A percentile compares a stretch with the other conserved stretches of the same genome.
These are phyloP conservation scores for Russula sp. DNA, from an alignment of 768 basidiomycete species.

Conservation along the genomic window DNA sequence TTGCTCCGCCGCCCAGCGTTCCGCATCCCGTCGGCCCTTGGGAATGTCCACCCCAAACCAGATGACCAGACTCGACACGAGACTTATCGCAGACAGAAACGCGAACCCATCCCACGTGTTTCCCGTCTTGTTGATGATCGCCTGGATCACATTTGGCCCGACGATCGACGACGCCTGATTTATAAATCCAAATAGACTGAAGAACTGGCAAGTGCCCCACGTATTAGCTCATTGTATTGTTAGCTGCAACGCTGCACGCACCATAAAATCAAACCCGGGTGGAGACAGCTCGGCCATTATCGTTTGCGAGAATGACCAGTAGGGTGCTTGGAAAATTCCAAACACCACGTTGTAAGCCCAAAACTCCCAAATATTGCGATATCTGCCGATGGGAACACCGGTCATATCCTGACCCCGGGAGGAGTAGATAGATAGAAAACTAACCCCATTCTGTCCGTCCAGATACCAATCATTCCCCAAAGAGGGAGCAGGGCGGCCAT, in stretches of 20 bases:
- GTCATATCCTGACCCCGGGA: background rate
- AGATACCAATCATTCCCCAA: constrained; percentile 84
- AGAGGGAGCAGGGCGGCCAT: constrained; percentile 71
- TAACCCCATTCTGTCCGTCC: constrained; percentile 69
- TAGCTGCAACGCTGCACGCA: constrained; percentile 15
- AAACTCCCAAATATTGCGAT: constrained; percentile 83
- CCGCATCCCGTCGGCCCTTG: constrained; percentile 34
- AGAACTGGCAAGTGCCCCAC: too few species aligned
- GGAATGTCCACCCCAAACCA: constrained; percentile 53
- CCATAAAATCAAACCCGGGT: constrained; percentile 82
- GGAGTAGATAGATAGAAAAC: constrained; percentile 13
- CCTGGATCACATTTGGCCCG: constrained; percentile 80
- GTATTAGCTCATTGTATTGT: too few species aligned
- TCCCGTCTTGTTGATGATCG: constrained; percentile 64
- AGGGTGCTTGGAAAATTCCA: constrained; percentile 79
- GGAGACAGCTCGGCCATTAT: constrained; percentile 89
- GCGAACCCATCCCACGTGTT: constrained; percentile 82
- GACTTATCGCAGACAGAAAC: constrained; percentile 70
- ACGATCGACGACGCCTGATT: constrained; percentile 74
- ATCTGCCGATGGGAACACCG: constrained; percentile 24
- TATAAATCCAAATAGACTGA: constrained; percentile 43
- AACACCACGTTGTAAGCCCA: constrained; percentile 81
- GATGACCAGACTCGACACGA: constrained; percentile 61
- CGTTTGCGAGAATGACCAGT: constrained; percentile 79
- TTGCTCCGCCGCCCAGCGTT: constrained; percentile 32